Percentiles rank a stretch among this genome's conserved stretches.
phyloP scores from a whole-genome alignment of 352 stramenopile genomes.

The Aphanomyces stellatus region DNA sequence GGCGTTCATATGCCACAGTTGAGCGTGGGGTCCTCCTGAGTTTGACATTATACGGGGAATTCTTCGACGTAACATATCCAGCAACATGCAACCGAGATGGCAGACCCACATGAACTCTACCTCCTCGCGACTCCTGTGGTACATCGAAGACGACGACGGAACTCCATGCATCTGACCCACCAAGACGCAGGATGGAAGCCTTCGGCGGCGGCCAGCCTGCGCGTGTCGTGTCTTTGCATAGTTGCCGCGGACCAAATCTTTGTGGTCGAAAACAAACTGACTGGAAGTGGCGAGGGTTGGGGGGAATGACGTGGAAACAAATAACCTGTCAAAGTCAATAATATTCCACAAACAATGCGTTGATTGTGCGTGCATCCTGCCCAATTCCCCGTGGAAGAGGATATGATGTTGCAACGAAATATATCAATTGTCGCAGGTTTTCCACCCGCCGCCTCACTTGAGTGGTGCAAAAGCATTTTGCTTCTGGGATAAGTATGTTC shows the following conservation, averaged over 20 bases:
- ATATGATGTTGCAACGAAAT: background rate
- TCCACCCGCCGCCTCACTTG: background rate
- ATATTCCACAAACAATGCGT: background rate
- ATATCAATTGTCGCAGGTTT: constrained; percentile 5
- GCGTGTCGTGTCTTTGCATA: background rate
- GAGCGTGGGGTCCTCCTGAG: too few species aligned
- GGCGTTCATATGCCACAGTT: too few species aligned
- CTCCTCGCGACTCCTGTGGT: too few species aligned
- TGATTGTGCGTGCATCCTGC: background rate
- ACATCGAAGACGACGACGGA: too few species aligned
- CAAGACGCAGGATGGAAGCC: too few species aligned
- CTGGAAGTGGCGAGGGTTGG: constrained; percentile 11
- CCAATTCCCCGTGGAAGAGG: background rate
- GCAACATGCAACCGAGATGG: too few species aligned
- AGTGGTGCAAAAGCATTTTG: constrained; percentile 20
- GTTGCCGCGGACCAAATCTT: background rate
- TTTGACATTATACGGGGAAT: too few species aligned
- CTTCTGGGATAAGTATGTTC: constrained; percentile 21
- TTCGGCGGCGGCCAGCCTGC: too few species aligned
- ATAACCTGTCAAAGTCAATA: constrained; percentile 4
- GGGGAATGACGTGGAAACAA: background rate
- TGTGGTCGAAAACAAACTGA: constrained; percentile 15
- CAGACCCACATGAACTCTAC: too few species aligned
- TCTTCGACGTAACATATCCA: too few species aligned
- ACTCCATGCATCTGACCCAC: too few species aligned